Evolutionary conservation across 352 stramenopile species (phyloP).

Genomic region (Pythium folliculosum): DNA sequence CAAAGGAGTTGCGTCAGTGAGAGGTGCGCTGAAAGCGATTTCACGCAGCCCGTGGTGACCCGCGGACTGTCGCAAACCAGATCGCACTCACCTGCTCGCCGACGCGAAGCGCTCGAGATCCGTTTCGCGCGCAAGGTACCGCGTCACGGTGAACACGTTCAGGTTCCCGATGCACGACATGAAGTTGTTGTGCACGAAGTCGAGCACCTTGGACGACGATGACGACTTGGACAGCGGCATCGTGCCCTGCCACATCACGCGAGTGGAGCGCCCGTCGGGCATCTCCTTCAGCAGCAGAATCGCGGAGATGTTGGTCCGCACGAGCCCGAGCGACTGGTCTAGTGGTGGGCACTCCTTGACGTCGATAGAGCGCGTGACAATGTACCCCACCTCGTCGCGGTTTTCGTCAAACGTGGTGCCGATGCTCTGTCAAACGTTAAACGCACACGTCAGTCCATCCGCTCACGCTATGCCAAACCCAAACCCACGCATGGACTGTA

Average conservation of each 20-base stretch:
- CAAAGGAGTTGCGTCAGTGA: not conserved
- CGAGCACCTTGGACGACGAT: constrained; percentile 35
- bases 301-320: constrained; percentile 53
- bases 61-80: not conserved
- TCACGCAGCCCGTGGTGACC: not conserved
- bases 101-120: constrained; percentile 42
- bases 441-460: not conserved
- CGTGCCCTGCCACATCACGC: constrained; percentile 62
- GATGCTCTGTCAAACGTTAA: constrained; percentile 33
- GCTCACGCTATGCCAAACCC: not conserved
- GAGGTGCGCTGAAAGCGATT: not conserved
- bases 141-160: constrained; percentile 59
- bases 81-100: constrained; percentile 34
- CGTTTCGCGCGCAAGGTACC: constrained; percentile 59
- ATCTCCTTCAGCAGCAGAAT: constrained; percentile 65
- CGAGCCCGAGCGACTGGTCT: constrained; percentile 49
- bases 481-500: constrained; percentile 10
- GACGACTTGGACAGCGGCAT: constrained; percentile 42
- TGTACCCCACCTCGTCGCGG: constrained; percentile 51
- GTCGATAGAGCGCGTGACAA: constrained; percentile 63
- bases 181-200: constrained; percentile 37
- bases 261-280: constrained; percentile 38
- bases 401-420: constrained; percentile 47
- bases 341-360: constrained; percentile 54
- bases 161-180: constrained; percentile 57